Evolutionary conservation across 1,284 basidiomycete genomes (phyloP), one percentile per base, ranked within the genome.

Genomic region (Fomes fomentarius): DNA sequence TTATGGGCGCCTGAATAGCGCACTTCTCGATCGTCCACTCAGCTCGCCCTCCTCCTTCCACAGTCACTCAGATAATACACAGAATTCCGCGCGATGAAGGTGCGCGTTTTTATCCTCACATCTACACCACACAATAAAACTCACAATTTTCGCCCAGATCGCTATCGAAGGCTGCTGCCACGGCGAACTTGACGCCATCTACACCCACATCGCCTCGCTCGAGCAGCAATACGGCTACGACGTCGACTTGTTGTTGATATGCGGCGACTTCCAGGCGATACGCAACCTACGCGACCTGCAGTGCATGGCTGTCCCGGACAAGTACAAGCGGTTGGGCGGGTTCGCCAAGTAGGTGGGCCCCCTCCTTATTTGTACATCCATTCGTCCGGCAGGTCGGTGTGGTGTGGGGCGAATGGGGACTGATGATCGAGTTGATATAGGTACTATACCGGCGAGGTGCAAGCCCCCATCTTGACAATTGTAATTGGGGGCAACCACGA

Each of bases 401-500:
- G 33, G 42, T 7, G 25, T 26, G 22, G 4, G 19, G 10, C 2
- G 19, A 15, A 24, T 25, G 40, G 14, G 12, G 6, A 14, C 25
- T 25, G 9, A 31, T 11, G 26, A 12, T 9, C 28, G 17, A n/a
- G 12, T 22, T 19, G 35, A 10, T 17, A 7, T 21, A 57, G 89
- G 66, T 96, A 98, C 70, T 99, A 98, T 69, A 87, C 85, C 0
- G 94, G 94, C 1, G 78, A 89, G 64, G 87, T 81, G 62, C 75
- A 68, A 7, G 96, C 96, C 0, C 95, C 96, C 0, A 72, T 97
- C 6, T 74, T 98, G 65, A 99, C 97, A 0, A 78, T 99, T 28
- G 87, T 98, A 47, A 97, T 99, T 65, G 97, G 97, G 19, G 97
- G 97, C 5, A 99, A 99, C 69, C 96, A 99, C 69, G 96, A 99